Evolutionary conservation across 495 filamentous ascomycete species (phyloP), one percentile per base, ranked within the genome.

Genomic region (Pyrenula massariospora): DNA sequence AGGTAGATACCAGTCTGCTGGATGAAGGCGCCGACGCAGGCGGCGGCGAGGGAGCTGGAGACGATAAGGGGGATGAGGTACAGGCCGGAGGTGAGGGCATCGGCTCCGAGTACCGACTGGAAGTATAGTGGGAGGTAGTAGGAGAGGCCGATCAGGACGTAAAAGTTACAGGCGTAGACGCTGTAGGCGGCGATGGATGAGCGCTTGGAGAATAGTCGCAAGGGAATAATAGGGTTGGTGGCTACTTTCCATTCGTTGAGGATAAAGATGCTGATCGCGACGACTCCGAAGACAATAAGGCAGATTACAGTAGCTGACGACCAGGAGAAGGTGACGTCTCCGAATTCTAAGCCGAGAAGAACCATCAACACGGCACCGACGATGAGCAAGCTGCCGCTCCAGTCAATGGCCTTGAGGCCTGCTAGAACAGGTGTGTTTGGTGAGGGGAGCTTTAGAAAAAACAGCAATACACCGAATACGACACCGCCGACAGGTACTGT

Each of bases 371-470:
- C 86, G 5, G 78, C 84, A 25, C 78, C 78, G 3, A 87, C 74
- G 57, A 90, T 77, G 0, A 77, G 73, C 23, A 85, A 49, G 0
- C 73, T 78, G 0, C 86, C 86, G 2, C 80, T 54, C 85, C 85
- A 88, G 66, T 89, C 85, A 36, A 90, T 81, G 10, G 85, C 82
- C 55, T 79, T 81, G 3, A 93, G 68, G 1, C 88, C 88, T 47
- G 81, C 72, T 2, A 67, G 57, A 50, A 91, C 66, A 0, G 84
- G 79, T 0, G 87, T 89, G 50, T 75, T 77, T 0, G 89, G 86
- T 22, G 80, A 89, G 60, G 89, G 75, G 22, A 91, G 67, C 61
- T 88, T 80, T 3, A 94, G 70, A 60, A 85, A 83, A 58, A 87
- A 71, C 20, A 81, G 62, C 24, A 91, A 68, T 20, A 86, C 70